phyloP scores from a whole-genome alignment of 1,284 basidiomycete genomes.

The Leccinum subrobustum region DNA sequence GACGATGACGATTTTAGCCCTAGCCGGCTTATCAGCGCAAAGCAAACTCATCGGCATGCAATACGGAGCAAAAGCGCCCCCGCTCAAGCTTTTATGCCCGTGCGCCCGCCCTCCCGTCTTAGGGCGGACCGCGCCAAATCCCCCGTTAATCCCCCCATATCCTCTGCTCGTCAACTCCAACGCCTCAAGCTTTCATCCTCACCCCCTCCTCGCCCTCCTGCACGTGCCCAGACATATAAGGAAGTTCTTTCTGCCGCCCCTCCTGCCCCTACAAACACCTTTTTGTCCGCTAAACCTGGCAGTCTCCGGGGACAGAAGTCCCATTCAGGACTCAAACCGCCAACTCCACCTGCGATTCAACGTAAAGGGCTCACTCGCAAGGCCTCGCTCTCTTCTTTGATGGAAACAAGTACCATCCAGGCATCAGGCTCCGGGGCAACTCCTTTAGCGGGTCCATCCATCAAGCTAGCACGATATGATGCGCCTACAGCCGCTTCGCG shows the following conservation, averaged over 20 bases:
- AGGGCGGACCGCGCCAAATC: constrained; percentile 67
- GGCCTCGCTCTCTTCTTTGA: constrained; percentile 71
- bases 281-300: constrained; percentile 64
- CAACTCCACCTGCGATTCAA: constrained; percentile 57
- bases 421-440: constrained; percentile 52
- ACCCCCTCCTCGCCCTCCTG: constrained; percentile 47
- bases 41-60: constrained; percentile 46
- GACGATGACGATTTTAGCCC: constrained; percentile 79
- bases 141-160: constrained; percentile 61
- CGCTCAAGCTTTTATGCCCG: constrained; percentile 44
- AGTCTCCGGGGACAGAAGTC: constrained; percentile 79
- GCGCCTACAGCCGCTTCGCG: constrained; percentile 76
- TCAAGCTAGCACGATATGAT: constrained; percentile 58
- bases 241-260: constrained; percentile 51
- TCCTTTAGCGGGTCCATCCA: constrained; percentile 35
- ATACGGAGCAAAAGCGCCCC: constrained; percentile 59
- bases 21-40: constrained; percentile 60
- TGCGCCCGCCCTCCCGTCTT: constrained; percentile 59
- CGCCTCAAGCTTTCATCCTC: constrained; percentile 65
- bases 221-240: constrained; percentile 58
- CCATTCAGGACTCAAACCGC: constrained; percentile 71
- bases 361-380: constrained; percentile 62
- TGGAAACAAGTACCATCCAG: constrained; percentile 57
- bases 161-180: constrained; percentile 64
- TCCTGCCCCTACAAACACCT: constrained; percentile 46